Evolutionary conservation across 2,329 filamentous ascomycete species (phyloP), one percentile per base, ranked within the genome.

Genomic region (Ophiostoma perfectum): DNA sequence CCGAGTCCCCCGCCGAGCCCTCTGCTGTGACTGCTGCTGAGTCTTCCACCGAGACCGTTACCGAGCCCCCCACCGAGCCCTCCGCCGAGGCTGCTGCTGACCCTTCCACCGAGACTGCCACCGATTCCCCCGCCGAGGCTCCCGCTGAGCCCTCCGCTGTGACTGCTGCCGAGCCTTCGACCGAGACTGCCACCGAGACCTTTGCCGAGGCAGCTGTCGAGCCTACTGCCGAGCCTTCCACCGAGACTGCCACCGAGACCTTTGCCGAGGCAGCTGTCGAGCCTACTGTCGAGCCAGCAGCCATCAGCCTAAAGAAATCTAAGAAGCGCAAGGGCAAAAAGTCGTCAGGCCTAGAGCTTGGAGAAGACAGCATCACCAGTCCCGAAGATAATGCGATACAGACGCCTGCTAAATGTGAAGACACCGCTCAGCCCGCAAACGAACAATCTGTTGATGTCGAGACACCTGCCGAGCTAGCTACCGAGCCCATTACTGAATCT

Each of bases 241-340:
- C 27, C 27, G 27, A 27, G 27, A 27, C 27, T 27, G 27, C 27
- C 27, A 27, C 27, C 27, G 27, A 27, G 27, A 27, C 27, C 27
- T 1, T 27, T 11, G 5, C 14, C 27, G 27, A 27, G 27, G 27
- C 27, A 27, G 27, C 49, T 11, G 49, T n/a, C 14, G 47, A 52
- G 47, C 47, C 16, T n/a, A 14, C 55, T 27, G 27, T 18, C 7
- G 49, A 52, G 16, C 49, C 27, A 27, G 49, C 39, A 2, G 16
- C 39, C 16, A 39, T 63, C 16, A 63, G 60, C 16, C 16, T 63
- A 7, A 63, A 63, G 16, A 64, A 64, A 18, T 64, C 63, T 18
- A 64, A 64, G 63, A 64, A 64, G 42, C 63, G 63, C 42, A 64
- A 64, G 63, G 18, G 41, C 11, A 64, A 64, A 42, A 44, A 44